These are phyloP conservation scores for Excoecaria agallocha DNA, from an alignment of 345 rosid species.

Conservation along the genomic window DNA sequence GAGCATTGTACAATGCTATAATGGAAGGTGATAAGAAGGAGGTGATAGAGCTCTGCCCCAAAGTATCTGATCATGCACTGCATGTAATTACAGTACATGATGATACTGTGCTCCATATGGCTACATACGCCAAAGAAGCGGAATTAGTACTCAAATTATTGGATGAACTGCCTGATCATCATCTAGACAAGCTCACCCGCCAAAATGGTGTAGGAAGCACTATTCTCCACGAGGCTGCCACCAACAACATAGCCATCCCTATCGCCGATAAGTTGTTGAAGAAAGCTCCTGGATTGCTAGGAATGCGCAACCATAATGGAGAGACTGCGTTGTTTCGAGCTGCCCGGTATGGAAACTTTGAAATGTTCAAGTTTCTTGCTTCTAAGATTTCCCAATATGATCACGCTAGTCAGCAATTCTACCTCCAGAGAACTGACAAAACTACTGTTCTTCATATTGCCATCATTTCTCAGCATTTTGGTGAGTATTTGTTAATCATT, in stretches of 20 bases:
- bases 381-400: constrained; percentile 1
- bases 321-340: constrained; percentile 10
- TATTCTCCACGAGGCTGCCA: constrained; percentile 1
- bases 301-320: background rate
- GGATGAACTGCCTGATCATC: background rate
- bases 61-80: background rate
- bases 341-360: background rate
- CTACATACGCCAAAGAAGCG: constrained; percentile 11
- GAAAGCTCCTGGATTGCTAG: constrained; percentile 8
- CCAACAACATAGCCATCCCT: background rate
- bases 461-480: background rate
- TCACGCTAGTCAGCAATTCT: background rate
- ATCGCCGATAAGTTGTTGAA: constrained; percentile 7
- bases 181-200: background rate
- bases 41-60: background rate
- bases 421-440: constrained; percentile 3
- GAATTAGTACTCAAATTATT: background rate
- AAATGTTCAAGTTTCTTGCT: background rate
- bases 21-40: constrained; percentile 2
- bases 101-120: constrained; percentile 12
- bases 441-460: constrained; percentile 8
- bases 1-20: constrained; percentile 1
- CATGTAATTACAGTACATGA: constrained; percentile 3
- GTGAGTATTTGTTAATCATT: background rate
- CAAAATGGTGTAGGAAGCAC: constrained; percentile 1